Percentiles rank a stretch among this genome's conserved stretches.
Conservation (phyloP, 257 asterid species). For the Thymus quinquecostatus region DNA sequence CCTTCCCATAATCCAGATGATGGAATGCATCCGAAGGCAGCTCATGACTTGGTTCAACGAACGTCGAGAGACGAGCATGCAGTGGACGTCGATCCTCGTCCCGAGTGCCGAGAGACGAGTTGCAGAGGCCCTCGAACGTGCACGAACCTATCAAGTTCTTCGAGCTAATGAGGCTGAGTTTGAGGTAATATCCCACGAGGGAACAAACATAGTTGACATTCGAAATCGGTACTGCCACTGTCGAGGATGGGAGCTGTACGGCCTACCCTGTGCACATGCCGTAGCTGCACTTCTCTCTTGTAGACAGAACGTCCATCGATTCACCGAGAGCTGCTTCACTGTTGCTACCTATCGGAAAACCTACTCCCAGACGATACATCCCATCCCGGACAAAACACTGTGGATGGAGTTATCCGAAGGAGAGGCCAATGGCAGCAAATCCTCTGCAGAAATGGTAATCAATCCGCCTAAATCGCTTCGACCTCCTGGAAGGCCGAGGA, state of each 20-base stretch:
- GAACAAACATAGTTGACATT: constrained; percentile 83
- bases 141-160: constrained; percentile 85
- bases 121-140: constrained; percentile 90
- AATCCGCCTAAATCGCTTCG: constrained; percentile 87
- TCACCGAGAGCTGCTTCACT: constrained; percentile 93
- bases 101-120: constrained; percentile 88
- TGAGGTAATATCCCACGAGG: constrained; percentile 94
- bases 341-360: constrained; percentile 85
- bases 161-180: constrained; percentile 97
- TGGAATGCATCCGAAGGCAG: constrained; percentile 93
- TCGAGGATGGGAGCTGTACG: constrained; percentile 91
- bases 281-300: constrained; percentile 94
- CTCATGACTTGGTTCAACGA: constrained; percentile 96
- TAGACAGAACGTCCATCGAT: constrained; percentile 86
- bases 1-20: constrained; percentile 88
- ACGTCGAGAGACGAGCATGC: constrained; percentile 91
- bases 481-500: constrained; percentile 85
- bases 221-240: constrained; percentile 77
- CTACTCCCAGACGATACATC: constrained; percentile 90
- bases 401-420: constrained; percentile 82
- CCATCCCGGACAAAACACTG: constrained; percentile 77
- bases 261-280: constrained; percentile 97
- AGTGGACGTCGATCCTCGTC: constrained; percentile 91
- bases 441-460: constrained; percentile 43
- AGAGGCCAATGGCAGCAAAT: constrained; percentile 47